Conservation (phyloP, 192 early-diverging fungal genomes). For the Mortierella antarctica region DNA sequence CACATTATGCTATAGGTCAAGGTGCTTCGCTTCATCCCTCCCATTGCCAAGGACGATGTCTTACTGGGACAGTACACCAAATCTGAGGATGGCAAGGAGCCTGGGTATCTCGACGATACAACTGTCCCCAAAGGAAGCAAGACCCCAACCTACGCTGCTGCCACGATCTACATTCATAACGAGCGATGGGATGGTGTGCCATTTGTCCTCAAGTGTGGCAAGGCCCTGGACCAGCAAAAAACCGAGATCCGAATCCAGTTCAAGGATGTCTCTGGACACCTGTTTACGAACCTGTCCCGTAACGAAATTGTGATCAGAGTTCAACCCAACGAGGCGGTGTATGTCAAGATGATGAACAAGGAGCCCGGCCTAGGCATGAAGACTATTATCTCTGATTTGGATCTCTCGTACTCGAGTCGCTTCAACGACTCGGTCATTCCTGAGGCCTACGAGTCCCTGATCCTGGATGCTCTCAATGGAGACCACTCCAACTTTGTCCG, state of each 20-base stretch:
- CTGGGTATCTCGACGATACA: conserved; percentile 93
- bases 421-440: conserved; percentile 93
- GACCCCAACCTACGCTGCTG: conserved; percentile 94
- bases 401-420: conserved; percentile 91
- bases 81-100: conserved; percentile 84
- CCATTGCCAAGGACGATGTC: conserved; percentile 83
- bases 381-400: conserved; percentile 90
- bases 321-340: conserved; percentile 94
- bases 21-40: conserved; percentile 85
- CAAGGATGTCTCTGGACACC: conserved; percentile 86
- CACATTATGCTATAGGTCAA: conserved; percentile 40
- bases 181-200: conserved; percentile 95
- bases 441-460: conserved; percentile 97
- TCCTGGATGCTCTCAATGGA: conserved; percentile 90
- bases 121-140: conserved; percentile 85
- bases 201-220: conserved; percentile 88
- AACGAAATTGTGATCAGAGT: conserved; percentile 98
- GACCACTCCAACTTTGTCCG: conserved; percentile 98
- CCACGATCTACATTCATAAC: conserved; percentile 90
- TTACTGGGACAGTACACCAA: conserved; percentile 91
- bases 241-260: conserved; percentile 97
- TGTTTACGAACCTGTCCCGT: conserved; percentile 82
- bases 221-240: conserved; percentile 93
- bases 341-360: conserved; percentile 98
- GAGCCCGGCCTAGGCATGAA: conserved; percentile 88